Evolutionary conservation across 805 yeast genomes (phyloP).

Genomic region (Yarrowia keelungensis): DNA sequence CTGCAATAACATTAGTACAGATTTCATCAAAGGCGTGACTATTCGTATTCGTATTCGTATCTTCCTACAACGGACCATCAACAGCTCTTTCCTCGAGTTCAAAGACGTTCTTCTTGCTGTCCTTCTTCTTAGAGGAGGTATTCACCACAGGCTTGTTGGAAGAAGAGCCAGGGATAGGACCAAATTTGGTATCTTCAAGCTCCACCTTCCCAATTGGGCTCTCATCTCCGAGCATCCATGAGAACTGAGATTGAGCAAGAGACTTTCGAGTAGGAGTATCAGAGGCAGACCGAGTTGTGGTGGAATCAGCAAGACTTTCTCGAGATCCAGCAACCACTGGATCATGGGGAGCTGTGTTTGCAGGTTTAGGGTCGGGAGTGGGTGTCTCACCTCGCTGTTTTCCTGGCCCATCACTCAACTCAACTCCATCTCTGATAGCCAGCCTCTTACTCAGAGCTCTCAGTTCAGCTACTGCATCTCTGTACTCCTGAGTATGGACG

Average conservation of each 20-base stretch:
- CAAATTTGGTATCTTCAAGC: constrained; percentile 19
- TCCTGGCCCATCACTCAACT: neutral
- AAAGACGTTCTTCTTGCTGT: constrained; percentile 15
- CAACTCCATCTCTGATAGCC: constrained; percentile 17
- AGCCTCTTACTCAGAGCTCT: constrained; percentile 28
- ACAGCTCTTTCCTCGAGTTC: constrained; percentile 23
- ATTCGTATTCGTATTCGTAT: neutral
- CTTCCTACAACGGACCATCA: neutral
- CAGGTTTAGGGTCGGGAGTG: constrained; percentile 13
- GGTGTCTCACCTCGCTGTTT: neutral
- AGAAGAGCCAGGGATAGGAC: constrained; percentile 12
- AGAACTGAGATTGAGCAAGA: constrained; percentile 45
- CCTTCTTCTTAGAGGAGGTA: constrained; percentile 9
- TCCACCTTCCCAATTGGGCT: constrained; percentile 20
- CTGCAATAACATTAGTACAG: neutral
- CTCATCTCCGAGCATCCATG: constrained; percentile 45
- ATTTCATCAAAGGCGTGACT: neutral
- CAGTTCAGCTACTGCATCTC: constrained; percentile 15
- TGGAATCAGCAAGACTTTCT: neutral
- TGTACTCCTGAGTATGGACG: constrained; percentile 1
- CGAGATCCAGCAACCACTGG: constrained; percentile 12
- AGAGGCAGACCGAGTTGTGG: constrained; percentile 1
- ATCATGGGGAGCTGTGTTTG: constrained; percentile 7
- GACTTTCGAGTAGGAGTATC: constrained; percentile 42
- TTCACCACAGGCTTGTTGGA: neutral